Conservation (phyloP, 2,329 filamentous ascomycete genomes). For the Diaporthe eres region DNA sequence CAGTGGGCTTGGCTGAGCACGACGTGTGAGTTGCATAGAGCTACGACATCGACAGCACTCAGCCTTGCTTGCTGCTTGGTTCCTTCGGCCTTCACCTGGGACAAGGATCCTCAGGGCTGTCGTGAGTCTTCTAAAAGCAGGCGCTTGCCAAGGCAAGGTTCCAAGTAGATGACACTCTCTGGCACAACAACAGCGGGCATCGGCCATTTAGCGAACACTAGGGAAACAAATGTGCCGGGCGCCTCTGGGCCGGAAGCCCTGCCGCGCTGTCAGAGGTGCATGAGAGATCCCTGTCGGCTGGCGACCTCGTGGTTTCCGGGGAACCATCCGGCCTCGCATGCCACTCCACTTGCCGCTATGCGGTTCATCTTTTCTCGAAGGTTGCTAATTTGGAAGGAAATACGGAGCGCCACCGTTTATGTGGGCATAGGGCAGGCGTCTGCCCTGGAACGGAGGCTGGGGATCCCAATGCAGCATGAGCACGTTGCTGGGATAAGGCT, state of each 20-base stretch:
- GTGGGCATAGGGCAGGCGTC: conserved; percentile 14
- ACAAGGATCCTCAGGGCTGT: conserved; percentile 2
- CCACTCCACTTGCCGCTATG: conserved; percentile 38
- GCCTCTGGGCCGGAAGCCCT: conserved; percentile 29
- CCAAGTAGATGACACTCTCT: conserved; percentile 20
- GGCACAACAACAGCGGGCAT: conserved; percentile 16
- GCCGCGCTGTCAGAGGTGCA: conserved; percentile 42
- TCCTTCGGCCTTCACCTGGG: neutral
- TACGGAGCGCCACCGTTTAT: conserved; percentile 29
- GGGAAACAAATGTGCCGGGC: conserved; percentile 30
- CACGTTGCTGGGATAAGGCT: conserved; percentile 18
- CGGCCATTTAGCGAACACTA: conserved; percentile 9
- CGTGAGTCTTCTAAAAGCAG: conserved; percentile 20
- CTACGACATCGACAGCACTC: neutral
- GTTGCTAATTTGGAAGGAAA: conserved; percentile 37
- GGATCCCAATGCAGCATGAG: conserved; percentile 26
- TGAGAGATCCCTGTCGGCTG: conserved; percentile 31
- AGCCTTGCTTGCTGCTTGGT: neutral
- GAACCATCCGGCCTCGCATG: conserved; percentile 37
- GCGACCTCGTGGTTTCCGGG: conserved; percentile 35
- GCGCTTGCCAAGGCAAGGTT: conserved; percentile 7
- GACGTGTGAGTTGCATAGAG: neutral
- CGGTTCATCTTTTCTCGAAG: conserved; percentile 42
- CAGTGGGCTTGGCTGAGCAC: neutral
- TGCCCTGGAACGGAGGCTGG: conserved; percentile 21